These are phyloP conservation scores for Albatrellus ellisii DNA, from an alignment of 768 basidiomycete genomes.

Conservation along the genomic window DNA sequence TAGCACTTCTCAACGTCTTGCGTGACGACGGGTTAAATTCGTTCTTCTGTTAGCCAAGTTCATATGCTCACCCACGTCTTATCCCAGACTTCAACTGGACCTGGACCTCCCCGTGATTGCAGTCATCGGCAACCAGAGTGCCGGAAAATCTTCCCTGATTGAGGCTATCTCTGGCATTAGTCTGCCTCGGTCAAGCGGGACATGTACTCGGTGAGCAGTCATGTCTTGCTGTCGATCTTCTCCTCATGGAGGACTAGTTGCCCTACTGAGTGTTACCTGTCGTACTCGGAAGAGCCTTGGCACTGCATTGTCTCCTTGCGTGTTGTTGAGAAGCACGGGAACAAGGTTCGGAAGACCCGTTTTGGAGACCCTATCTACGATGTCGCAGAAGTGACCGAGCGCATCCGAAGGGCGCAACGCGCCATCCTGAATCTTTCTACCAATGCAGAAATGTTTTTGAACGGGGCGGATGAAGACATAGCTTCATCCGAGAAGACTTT, in stretches of 20 bases:
- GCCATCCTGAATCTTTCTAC: slow-evolving; percentile 50
- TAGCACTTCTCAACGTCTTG: not conserved
- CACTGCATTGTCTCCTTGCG: slow-evolving; percentile 19
- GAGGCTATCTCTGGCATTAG: slow-evolving; percentile 18
- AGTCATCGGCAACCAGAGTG: slow-evolving; percentile 20
- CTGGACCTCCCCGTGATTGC: slow-evolving; percentile 19
- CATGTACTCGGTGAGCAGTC: slow-evolving; percentile 18
- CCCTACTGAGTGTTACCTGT: slow-evolving; percentile 11
- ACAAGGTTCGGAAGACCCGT: slow-evolving; percentile 19
- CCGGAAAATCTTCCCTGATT: slow-evolving; percentile 22
- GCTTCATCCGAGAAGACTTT: slow-evolving; percentile 17
- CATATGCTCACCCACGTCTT: not conserved
- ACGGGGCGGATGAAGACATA: slow-evolving; percentile 21
- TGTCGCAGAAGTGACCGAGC: slow-evolving; percentile 45
- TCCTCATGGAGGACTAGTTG: slow-evolving; percentile 3
- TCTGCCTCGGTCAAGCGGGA: slow-evolving; percentile 16
- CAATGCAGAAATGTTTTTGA: slow-evolving; percentile 24
- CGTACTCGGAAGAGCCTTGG: slow-evolving; percentile 1
- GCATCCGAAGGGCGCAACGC: slow-evolving; percentile 50
- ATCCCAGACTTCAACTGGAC: slow-evolving; percentile 11
- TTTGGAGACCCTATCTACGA: slow-evolving; percentile 30
- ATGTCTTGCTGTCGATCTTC: not conserved
- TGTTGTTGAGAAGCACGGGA: slow-evolving; percentile 21
- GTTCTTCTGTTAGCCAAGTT: not conserved
- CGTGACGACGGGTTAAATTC: not conserved